Conservation (phyloP, 1,284 basidiomycete species). For the Wallemia ichthyophaga region DNA sequence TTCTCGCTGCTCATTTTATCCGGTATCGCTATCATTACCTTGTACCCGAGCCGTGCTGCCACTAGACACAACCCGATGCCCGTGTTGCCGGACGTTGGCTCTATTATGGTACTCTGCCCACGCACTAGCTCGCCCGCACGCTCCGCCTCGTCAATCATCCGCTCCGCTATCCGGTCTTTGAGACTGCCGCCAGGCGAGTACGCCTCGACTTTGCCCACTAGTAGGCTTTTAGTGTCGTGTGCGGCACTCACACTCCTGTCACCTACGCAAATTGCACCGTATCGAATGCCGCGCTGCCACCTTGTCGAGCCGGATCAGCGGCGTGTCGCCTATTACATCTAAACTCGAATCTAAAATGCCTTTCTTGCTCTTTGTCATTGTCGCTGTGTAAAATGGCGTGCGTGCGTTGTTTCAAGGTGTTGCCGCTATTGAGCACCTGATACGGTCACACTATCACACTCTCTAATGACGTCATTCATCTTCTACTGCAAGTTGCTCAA, state of each 20-base stretch:
- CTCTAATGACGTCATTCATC: no score
- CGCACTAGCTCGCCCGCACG: slow-evolving; percentile 53
- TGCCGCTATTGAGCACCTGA: no score
- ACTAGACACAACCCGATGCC: slow-evolving; percentile 76
- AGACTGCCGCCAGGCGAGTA: slow-evolving; percentile 74
- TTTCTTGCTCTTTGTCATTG: background rate
- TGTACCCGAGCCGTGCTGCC: slow-evolving; percentile 57
- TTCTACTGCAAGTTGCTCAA: no score
- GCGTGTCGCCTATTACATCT: slow-evolving; percentile 65
- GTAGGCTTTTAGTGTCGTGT: background rate
- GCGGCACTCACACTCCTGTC: background rate
- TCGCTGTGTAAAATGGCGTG: no score
- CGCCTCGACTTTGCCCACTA: slow-evolving; percentile 72
- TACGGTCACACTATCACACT: no score
- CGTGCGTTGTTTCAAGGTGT: no score
- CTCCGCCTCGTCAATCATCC: slow-evolving; percentile 88
- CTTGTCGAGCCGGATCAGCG: slow-evolving; percentile 56
- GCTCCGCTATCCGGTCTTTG: slow-evolving; percentile 67
- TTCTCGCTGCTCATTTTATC: slow-evolving; percentile 96
- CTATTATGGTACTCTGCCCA: slow-evolving; percentile 71
- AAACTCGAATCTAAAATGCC: slow-evolving; percentile 41
- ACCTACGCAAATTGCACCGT: slow-evolving; percentile 66
- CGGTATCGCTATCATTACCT: slow-evolving; percentile 66
- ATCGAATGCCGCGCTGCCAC: slow-evolving; percentile 43
- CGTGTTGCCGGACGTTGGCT: slow-evolving; percentile 83